A percentile compares a stretch with the other conserved stretches of the same genome.
These are phyloP conservation scores for Oryza nivara DNA, from an alignment of 176 grass and related monocot genomes.

Conservation along the genomic window DNA sequence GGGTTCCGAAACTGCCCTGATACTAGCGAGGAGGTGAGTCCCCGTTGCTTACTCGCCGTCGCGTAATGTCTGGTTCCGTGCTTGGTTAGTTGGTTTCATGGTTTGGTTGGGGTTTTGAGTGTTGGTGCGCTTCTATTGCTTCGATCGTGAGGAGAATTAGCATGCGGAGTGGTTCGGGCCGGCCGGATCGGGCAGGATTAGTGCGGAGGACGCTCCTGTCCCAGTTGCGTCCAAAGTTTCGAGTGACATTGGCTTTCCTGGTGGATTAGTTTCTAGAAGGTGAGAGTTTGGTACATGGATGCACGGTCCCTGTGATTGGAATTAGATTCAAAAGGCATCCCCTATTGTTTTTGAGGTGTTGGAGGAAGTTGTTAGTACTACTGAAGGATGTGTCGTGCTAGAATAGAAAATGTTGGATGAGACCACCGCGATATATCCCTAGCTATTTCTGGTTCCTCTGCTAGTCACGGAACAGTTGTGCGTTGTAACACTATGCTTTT, in stretches of 20 bases:
- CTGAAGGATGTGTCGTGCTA: neutral
- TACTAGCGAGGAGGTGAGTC: constrained; percentile 37
- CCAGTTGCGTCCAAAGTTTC: neutral
- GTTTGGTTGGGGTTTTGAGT: constrained; percentile 11
- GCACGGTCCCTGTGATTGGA: neutral
- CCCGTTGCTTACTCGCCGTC: neutral
- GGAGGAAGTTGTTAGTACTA: neutral
- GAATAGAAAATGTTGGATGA: neutral
- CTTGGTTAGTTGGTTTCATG: too few relatives aligned
- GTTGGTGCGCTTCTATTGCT: neutral
- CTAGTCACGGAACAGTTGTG: neutral
- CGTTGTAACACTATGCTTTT: constrained; percentile 7
- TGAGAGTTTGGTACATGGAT: constrained; percentile 25
- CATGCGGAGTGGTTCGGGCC: neutral
- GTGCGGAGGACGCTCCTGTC: neutral
- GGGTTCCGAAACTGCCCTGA: constrained; percentile 28
- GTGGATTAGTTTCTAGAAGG: constrained; percentile 28
- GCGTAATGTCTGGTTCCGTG: neutral
- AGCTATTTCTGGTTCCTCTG: neutral
- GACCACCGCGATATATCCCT: neutral
- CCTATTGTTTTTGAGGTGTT: neutral
- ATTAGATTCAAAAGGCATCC: constrained; percentile 12
- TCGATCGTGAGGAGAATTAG: neutral
- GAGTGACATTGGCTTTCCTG: neutral
- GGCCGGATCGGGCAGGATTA: constrained; percentile 31